Percentiles rank a stretch among this genome's conserved stretches.
These are phyloP conservation scores for Seiridium cupressi DNA, from an alignment of 2,329 filamentous ascomycete species.

Conservation along the genomic window DNA sequence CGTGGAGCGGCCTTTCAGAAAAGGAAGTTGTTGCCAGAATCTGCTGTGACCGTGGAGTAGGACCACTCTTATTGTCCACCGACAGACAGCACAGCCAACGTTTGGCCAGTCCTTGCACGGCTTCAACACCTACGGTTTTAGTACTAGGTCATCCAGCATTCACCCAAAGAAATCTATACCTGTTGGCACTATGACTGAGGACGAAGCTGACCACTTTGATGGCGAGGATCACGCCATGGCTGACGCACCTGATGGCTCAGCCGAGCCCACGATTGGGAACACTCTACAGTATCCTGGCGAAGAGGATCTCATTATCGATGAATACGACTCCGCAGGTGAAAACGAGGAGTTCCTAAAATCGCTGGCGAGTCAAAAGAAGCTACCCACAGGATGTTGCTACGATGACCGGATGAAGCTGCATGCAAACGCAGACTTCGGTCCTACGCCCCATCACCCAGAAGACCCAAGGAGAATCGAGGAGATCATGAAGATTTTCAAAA, in stretches of 20 bases:
- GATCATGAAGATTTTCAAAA: conserved; percentile 87
- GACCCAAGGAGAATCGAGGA: conserved; percentile 89
- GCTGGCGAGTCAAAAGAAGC: conserved; percentile 43
- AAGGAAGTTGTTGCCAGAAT: too few relatives aligned
- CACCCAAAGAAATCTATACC: too few relatives aligned
- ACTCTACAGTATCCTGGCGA: conserved; percentile 23
- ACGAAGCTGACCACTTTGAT: conserved; percentile 30
- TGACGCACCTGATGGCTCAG: conserved; percentile 38
- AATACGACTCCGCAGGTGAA: conserved; percentile 25
- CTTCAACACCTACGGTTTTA: too few relatives aligned
- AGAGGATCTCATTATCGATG: conserved; percentile 32
- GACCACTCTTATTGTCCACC: too few relatives aligned
- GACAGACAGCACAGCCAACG: too few relatives aligned
- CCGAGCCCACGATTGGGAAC: conserved; percentile 25
- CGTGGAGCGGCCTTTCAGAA: too few relatives aligned
- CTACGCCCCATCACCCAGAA: conserved; percentile 83
- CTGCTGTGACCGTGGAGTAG: too few relatives aligned
- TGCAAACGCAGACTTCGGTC: conserved; percentile 75
- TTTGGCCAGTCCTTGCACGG: too few relatives aligned
- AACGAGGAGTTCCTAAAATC: conserved; percentile 35
- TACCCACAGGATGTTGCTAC: conserved; percentile 80
- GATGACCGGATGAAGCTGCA: conserved; percentile 96
- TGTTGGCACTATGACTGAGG: neutral
- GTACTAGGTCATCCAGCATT: too few relatives aligned
- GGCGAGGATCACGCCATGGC: conserved; percentile 42